These are phyloP conservation scores for Suhomyces xylopsoci DNA, from an alignment of 805 yeast species.

Conservation along the genomic window DNA sequence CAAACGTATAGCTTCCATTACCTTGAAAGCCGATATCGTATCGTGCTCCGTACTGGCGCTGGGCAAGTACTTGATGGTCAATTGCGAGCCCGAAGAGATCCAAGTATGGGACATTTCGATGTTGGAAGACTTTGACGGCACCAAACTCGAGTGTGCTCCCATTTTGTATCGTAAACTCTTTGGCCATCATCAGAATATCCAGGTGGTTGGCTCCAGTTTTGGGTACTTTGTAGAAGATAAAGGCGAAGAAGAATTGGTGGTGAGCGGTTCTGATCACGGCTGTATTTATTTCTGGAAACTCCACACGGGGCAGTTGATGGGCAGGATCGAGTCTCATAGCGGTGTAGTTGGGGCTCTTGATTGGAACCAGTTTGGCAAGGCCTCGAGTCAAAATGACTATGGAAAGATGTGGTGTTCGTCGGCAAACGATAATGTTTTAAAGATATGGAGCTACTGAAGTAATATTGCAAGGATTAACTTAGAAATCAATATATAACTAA, in stretches of 20 bases:
- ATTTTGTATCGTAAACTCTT: slow-evolving; percentile 58
- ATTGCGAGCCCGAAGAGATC: slow-evolving; percentile 69
- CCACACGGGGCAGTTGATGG: slow-evolving; percentile 62
- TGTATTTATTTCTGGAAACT: slow-evolving; percentile 76
- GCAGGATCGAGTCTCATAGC: slow-evolving; percentile 58
- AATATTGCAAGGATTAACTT: too few species aligned
- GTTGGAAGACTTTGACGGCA: slow-evolving; percentile 10
- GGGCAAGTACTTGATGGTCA: slow-evolving; percentile 58
- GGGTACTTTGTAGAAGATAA: slow-evolving; percentile 49
- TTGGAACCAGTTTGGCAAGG: slow-evolving; percentile 49
- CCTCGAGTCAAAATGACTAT: slow-evolving; percentile 22
- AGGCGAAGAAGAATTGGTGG: slow-evolving; percentile 57
- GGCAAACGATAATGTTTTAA: slow-evolving; percentile 74
- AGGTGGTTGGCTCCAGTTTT: slow-evolving; percentile 71
- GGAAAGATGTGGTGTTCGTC: slow-evolving; percentile 71
- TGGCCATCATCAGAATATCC: slow-evolving; percentile 71
- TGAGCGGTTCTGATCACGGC: slow-evolving; percentile 86
- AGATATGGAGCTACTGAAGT: slow-evolving; percentile 61
- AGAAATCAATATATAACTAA: too few species aligned
- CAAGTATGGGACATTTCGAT: slow-evolving; percentile 73
- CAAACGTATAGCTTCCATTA: slow-evolving; percentile 42
- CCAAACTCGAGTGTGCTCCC: slow-evolving; percentile 33
- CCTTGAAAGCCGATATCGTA: slow-evolving; percentile 58
- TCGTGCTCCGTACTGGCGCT: slow-evolving; percentile 56
- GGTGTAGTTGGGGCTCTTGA: slow-evolving; percentile 74